Conservation (phyloP, 2,329 filamentous ascomycete genomes). For the Exophiala sp. region DNA sequence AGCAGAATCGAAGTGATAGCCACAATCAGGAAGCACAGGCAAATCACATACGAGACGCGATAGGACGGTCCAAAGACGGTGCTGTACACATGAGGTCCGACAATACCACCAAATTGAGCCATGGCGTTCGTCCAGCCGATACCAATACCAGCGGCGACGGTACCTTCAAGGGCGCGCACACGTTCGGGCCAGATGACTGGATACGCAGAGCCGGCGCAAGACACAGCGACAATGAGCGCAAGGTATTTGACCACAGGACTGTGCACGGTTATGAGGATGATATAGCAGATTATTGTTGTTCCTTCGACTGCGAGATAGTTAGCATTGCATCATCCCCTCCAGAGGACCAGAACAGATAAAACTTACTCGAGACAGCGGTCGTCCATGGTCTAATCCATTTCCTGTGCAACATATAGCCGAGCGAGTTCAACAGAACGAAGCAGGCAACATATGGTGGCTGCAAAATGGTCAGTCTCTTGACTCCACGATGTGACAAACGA, state of each 20-base stretch:
- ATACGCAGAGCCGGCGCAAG: conserved; percentile 41
- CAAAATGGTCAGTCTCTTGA: background rate
- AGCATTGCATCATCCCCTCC: conserved; percentile 7
- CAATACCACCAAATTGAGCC: conserved; percentile 44
- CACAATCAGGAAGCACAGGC: conserved; percentile 32
- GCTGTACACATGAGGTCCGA: conserved; percentile 41
- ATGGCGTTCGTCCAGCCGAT: conserved; percentile 44
- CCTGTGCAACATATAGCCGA: conserved; percentile 14
- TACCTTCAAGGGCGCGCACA: conserved; percentile 41
- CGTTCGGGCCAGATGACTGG: conserved; percentile 46
- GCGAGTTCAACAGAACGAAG: conserved; percentile 28
- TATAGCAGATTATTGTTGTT: conserved; percentile 20
- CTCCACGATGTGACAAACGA: background rate
- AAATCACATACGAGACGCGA: conserved; percentile 37
- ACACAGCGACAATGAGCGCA: conserved; percentile 18
- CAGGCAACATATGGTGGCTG: conserved; percentile 26
- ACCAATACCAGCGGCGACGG: conserved; percentile 39
- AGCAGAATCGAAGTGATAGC: conserved; percentile 30
- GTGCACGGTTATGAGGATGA: conserved; percentile 20
- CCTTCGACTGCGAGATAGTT: conserved; percentile 16
- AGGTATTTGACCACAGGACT: conserved; percentile 17
- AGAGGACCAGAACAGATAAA: background rate
- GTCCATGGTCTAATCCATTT: conserved; percentile 19
- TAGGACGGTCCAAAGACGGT: conserved; percentile 41
- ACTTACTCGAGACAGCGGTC: conserved; percentile 32